phyloP scores from a whole-genome alignment of 2,329 filamentous ascomycete species.

The Penicillium sclerotiorum region DNA sequence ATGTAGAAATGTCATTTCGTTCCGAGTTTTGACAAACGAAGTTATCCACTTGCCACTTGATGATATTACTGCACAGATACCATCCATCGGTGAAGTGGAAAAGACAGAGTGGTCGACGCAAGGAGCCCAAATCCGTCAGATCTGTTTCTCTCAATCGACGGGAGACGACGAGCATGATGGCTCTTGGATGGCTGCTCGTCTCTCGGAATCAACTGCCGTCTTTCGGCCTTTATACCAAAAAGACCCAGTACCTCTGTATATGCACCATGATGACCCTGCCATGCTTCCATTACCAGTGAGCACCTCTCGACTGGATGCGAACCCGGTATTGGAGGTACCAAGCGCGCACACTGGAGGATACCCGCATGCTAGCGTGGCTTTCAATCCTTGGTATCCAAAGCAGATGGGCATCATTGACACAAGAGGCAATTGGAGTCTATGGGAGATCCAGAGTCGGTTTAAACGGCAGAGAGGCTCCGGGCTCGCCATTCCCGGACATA shows the following conservation, averaged over 20 bases:
- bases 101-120: slow-evolving; percentile 52
- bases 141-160: slow-evolving; percentile 53
- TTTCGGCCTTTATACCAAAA: slow-evolving; percentile 48
- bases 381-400: slow-evolving; percentile 62
- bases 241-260: slow-evolving; percentile 27
- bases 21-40: slow-evolving; percentile 43
- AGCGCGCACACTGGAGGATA: slow-evolving; percentile 48
- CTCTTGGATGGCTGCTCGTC: slow-evolving; percentile 55
- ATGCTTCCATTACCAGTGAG: slow-evolving; percentile 18
- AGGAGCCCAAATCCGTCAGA: slow-evolving; percentile 56
- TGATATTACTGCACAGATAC: slow-evolving; percentile 36
- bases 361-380: slow-evolving; percentile 58
- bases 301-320: slow-evolving; percentile 50
- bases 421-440: slow-evolving; percentile 57
- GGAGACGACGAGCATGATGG: slow-evolving; percentile 35
- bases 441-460: slow-evolving; percentile 43
- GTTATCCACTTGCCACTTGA: slow-evolving; percentile 23
- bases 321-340: slow-evolving; percentile 49
- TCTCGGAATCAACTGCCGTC: slow-evolving; percentile 49
- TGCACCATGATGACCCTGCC: slow-evolving; percentile 16
- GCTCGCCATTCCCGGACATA: slow-evolving; percentile 29
- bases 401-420: slow-evolving; percentile 60
- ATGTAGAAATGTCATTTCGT: slow-evolving; percentile 50
- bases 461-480: slow-evolving; percentile 33
- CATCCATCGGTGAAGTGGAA: slow-evolving; percentile 46